Percentiles rank a stretch among this genome's conserved stretches.
Evolutionary conservation across 148 eudicot species (phyloP).

Genomic region (Camellia sinensis): DNA sequence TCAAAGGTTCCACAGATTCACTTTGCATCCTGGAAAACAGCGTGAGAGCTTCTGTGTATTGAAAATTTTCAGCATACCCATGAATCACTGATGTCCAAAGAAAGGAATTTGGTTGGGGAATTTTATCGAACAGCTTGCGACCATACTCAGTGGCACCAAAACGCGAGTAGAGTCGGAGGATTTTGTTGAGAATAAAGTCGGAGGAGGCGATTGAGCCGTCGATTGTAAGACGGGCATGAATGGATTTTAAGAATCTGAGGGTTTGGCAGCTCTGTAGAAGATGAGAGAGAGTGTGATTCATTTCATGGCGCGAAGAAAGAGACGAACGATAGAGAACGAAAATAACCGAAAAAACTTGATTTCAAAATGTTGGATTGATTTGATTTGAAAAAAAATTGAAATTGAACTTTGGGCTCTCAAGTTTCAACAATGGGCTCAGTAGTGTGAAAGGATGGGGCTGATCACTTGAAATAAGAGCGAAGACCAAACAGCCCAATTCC

Average conservation of each 20-base stretch:
- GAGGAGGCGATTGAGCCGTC: conserved; percentile 20
- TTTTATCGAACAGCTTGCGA: conserved; percentile 31
- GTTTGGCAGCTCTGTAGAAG: conserved; percentile 26
- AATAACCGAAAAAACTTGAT: too few species aligned
- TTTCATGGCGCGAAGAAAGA: conserved; percentile 31
- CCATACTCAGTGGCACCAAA: conserved; percentile 19
- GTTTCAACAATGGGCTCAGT: too few species aligned
- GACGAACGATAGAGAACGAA: too few species aligned
- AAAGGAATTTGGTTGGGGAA: conserved; percentile 38
- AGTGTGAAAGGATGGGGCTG: too few species aligned
- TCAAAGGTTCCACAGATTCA: conserved; percentile 13
- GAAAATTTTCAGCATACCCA: conserved; percentile 29
- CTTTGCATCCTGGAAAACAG: conserved; percentile 22
- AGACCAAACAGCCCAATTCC: too few species aligned
- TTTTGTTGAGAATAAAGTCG: conserved; percentile 27
- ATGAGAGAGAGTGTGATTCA: conserved; percentile 23
- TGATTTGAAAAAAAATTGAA: too few species aligned
- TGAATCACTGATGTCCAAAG: conserved; percentile 41
- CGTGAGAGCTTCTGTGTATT: conserved; percentile 17
- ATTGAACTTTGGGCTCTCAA: not conserved
- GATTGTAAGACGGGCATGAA: conserved; percentile 29
- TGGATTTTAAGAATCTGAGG: conserved; percentile 23
- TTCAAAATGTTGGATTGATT: too few species aligned
- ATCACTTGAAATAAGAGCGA: too few species aligned
- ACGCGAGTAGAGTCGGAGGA: conserved; percentile 28